Conservation (phyloP, 345 rosid species). For the Mercurialis annua region DNA sequence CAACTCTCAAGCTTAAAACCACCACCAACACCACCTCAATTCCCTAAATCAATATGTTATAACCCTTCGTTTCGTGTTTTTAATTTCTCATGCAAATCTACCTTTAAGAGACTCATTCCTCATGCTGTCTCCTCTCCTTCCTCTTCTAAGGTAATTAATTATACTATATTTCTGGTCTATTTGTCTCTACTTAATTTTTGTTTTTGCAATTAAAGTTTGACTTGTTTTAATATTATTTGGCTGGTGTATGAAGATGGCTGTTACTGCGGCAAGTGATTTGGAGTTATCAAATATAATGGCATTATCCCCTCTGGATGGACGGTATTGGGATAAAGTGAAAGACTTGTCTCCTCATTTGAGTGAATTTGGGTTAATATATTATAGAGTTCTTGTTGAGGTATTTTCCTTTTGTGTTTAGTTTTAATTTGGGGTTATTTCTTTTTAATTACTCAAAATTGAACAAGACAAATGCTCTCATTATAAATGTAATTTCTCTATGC, state of each 20-base stretch:
- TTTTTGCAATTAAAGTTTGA: neutral
- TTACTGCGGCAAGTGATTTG: conserved; percentile 38
- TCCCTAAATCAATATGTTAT: neutral
- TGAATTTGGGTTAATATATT: conserved; percentile 79
- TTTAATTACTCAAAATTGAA: no score
- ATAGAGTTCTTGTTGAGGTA: conserved; percentile 86
- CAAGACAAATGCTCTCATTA: no score
- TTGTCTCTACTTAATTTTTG: neutral
- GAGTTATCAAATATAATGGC: conserved; percentile 80
- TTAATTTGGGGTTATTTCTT: neutral
- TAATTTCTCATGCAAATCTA: conserved; percentile 23
- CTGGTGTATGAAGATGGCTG: conserved; percentile 47
- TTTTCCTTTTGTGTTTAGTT: neutral
- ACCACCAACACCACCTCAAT: neutral
- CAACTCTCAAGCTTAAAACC: conserved; percentile 10
- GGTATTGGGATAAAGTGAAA: conserved; percentile 85
- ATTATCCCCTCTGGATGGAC: conserved; percentile 87
- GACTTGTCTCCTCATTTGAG: conserved; percentile 83
- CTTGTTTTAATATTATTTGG: no score
- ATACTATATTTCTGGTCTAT: neutral
- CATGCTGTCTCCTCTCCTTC: neutral
- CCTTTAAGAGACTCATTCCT: conserved; percentile 34
- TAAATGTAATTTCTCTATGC: no score
- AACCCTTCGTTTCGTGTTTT: conserved; percentile 16
- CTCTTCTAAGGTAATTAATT: conserved; percentile 19